Conservation (phyloP, 2,329 filamentous ascomycete species). For the Scytalidium sp. region DNA sequence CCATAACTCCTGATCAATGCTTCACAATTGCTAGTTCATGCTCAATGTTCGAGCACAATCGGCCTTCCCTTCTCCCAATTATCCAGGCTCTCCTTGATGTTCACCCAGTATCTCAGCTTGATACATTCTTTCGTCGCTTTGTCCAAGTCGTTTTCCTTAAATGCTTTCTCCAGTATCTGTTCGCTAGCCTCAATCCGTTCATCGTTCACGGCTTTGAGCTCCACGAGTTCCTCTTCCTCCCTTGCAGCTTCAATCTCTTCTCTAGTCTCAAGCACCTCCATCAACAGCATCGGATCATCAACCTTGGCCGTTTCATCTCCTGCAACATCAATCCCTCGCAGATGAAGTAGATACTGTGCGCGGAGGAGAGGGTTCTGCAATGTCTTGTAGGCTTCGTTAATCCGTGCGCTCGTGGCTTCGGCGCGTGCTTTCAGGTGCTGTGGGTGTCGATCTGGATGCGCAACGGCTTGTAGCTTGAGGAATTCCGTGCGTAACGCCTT, state of each 20-base stretch:
- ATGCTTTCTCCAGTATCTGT: slow-evolving; percentile 57
- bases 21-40: not conserved
- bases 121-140: slow-evolving; percentile 70
- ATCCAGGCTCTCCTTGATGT: slow-evolving; percentile 75
- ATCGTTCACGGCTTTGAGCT: slow-evolving; percentile 64
- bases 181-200: slow-evolving; percentile 63
- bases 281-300: slow-evolving; percentile 67
- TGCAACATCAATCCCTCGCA: slow-evolving; percentile 72
- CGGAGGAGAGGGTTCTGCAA: slow-evolving; percentile 73
- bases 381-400: slow-evolving; percentile 92
- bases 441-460: slow-evolving; percentile 65
- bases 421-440: slow-evolving; percentile 55
- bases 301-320: slow-evolving; percentile 74
- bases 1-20: not conserved
- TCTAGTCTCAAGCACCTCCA: slow-evolving; percentile 75
- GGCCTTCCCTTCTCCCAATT: slow-evolving; percentile 80
- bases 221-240: slow-evolving; percentile 60
- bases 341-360: slow-evolving; percentile 80
- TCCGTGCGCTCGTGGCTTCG: slow-evolving; percentile 74
- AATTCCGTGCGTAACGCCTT: slow-evolving; percentile 77
- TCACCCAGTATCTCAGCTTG: slow-evolving; percentile 84
- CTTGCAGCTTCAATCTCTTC: slow-evolving; percentile 72
- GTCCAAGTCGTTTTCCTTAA: slow-evolving; percentile 63
- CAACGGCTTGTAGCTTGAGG: slow-evolving; percentile 73
- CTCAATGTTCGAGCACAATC: slow-evolving; percentile 50